Evolutionary conservation across 768 basidiomycete species (phyloP), one percentile per base, ranked within the genome.

Genomic region (Coprinopsis sp.): DNA sequence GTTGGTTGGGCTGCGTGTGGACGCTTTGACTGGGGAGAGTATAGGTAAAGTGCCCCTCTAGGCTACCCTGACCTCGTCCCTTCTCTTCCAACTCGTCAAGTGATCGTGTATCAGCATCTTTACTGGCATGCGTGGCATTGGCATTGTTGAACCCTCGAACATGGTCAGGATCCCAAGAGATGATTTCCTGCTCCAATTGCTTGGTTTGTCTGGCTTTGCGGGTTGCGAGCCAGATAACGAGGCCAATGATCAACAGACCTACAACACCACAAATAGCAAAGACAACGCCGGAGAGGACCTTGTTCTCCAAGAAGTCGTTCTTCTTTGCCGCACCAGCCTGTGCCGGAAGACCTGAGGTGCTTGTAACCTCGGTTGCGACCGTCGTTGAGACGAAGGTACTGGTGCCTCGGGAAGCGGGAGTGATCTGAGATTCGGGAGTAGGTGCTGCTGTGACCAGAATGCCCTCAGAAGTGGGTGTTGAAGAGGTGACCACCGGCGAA

Each of bases 201-300:
- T 68, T 66, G 37, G 71, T 72, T 44, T 73, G 70, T 38, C 84
- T 77, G 22, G 41, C 16, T 34, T 38, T 43, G n/a, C 48, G 40
- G 36, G 84, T 38, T 11, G 65, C 60, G 55, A 72, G 73, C 0
- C 77, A 78, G 11, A 66, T 59, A 18, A 72, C 16, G 25, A 68
- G 44, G 46, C 80, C 58, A 45, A 84, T 33, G 44, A 79, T 36
- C 37, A 75, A 51, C 34, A 82, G 69, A 1, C 55, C 74, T 24
- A 73, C 52, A 30, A 83, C 41, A 12, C 77, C 82, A 31, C 70
- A 68, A 16, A 81, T 41, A 24, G 71, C 63, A 48, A 87, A 83
- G 13, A 86, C 72, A 7, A 76, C 62, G 6, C 78, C 78, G 33
- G 77, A 74, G n/a, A 81, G 67, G n/a, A 75, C 67, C 61, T 79